Evolutionary conservation across 2,329 filamentous ascomycete species (phyloP), one percentile per base, ranked within the genome.

Genomic region (Aotearoamyces nothofagi): DNA sequence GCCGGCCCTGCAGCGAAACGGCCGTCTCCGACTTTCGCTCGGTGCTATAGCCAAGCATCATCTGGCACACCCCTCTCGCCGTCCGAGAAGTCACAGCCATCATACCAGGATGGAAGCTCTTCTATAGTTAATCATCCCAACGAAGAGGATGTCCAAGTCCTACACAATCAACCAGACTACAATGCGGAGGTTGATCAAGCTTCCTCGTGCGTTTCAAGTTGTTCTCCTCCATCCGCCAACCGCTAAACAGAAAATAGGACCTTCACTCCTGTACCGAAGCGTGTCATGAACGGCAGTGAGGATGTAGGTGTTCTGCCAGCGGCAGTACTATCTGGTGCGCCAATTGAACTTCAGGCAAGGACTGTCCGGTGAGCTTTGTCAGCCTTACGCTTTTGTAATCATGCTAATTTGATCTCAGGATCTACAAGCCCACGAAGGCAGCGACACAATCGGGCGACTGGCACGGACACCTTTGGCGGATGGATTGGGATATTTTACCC

Each of bases 401-500:
- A n/a, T 12, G 12, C 31, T 38, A 41, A 40, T 46, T 22, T 31
- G 20, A 11, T n/a, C 16, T 17, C 49, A 96, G 87, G 49, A 98
- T 98, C 57, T 96, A 80, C 64, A 74, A 78, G 46, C 83, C 84
- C 27, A 52, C 81, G 33, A 98, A 98, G 60, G 74, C 90, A n/a
- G 87, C 90, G 19, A 94, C 87, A 24, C 90, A 98, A 58, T 96
- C 87, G 17, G 87, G 90, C 39, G 69, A 73, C 45, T 93, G 82
- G 79, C 75, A 81, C 50, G 61, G 69, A 32, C 72, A 80, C 51
- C 70, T 78, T 48, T 98, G 90, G 90, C 78, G 86, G 28, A 92
- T 98, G 84, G 90, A 98, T 55, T 98, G 90, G 90, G 90, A 98
- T 53, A 73, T 92, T 27, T 66, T 96, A 17, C 58, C 66, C 45